Base-by-base conservation (phyloP, 352 stramenopile genomes). In the Aphanomyces stellatus region DNA sequence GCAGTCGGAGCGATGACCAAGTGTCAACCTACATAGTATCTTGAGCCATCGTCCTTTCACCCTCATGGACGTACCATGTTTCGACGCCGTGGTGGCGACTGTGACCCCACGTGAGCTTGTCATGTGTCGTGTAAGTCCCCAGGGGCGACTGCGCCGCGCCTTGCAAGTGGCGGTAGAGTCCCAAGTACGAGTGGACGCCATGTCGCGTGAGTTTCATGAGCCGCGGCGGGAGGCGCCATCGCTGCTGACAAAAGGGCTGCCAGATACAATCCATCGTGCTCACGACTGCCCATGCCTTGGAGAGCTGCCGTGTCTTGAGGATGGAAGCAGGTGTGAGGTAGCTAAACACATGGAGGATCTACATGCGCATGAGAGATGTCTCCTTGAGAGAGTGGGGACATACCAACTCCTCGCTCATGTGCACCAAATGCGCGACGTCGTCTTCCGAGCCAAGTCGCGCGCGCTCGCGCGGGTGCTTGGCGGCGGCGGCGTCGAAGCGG, bases 1-100 rank as follows among this genome's bases (percentile, higher is more conserved):
- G 70, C 82, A 91, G 63, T 91, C 84, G 10, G 81, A 70, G 2
- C 78, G 82, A 65, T 91, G 82, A 10, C 79, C 82, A 28, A 91
- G 69, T 4, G 80, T 90, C 53, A 91, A 73, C 82, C 55, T 64
- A n/a, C 7, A n/a, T n/a, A n/a, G n/a, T n/a, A n/a, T n/a, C n/a
- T n/a, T n/a, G n/a, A n/a, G n/a, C n/a, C n/a, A n/a, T n/a, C n/a
- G n/a, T n/a, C n/a, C n/a, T n/a, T n/a, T n/a, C n/a, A n/a, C n/a
- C n/a, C n/a, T 30, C 11, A 35, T 25, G 25, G 4, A 8, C 37
- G 33, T 51, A 64, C 55, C 82, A 91, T 17, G 83, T 77, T 53
- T 91, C 81, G 2, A 81, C 76, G 24, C 76, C 76, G 62, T 90
- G 76, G 15, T 87, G 78, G 1, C 81, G 76, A 24, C 71, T 80